Base-by-base conservation (phyloP, 2,329 filamentous ascomycete genomes). In the Apiospora malaysiana region DNA sequence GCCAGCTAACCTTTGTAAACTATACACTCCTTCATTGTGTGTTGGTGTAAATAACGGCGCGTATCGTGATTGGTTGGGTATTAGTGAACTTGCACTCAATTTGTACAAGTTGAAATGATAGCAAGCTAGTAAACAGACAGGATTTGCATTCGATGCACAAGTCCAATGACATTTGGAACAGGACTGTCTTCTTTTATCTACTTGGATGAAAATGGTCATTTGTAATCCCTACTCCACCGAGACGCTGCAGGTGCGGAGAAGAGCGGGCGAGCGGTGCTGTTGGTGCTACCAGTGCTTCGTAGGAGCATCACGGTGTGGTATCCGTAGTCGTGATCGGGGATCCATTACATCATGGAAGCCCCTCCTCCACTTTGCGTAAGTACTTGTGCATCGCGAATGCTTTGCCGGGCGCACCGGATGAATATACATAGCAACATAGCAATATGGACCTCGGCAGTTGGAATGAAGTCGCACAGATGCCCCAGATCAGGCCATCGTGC, bases 1-100 rank as follows among this genome's bases (percentile, higher is more conserved):
- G 1, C 6, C 2, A 2, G 7, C 56, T n/a, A 10, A 63, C 56
- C 56, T 40, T 63, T 63, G 7, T n/a, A 10, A 14, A 63, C 14
- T 7, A 63, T 63, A 12, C 56, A 63, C 56, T 63, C 56, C 56
- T 63, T 63, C 56, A 63, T 63, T 32, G 40, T 63, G 56, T 21
- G 21, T 63, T 63, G 21, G 27, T 8, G 32, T 63, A 23, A 40
- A 18, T 32, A 37, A 59, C 51, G 25, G 25, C 7, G 27, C 27
- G 27, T 59, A 7, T 16, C 37, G 51, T 59, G 25, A 37, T 59
- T 9, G 27, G 27, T 4, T 21, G 51, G 27, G 27, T 25, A 51
- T 51, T 9, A 8, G 8, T 37, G 16, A 56, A n/a, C n/a, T n/a
- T n/a, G 23, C 25, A 16, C 12, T 56, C 16, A 18, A 9, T 21